Evolutionary conservation across 2,329 filamentous ascomycete species (phyloP), one percentile per base, ranked within the genome.

Genomic region (Ascocoryne sarcoides): DNA sequence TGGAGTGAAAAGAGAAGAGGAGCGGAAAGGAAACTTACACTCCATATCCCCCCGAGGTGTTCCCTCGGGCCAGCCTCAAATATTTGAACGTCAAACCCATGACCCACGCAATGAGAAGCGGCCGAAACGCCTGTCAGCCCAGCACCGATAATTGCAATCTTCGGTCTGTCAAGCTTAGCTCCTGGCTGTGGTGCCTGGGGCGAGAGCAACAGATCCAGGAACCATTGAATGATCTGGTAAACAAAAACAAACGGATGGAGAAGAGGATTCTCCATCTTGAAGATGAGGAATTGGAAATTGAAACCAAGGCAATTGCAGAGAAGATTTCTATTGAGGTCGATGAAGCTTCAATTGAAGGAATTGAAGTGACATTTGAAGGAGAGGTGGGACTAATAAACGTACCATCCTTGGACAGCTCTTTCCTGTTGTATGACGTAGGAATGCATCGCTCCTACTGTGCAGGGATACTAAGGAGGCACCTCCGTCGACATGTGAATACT

Each of bases 71-170:
- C 82, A 5, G 76, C 75, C 58, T 93, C 86, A 49, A 93, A 93
- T 29, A 93, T 75, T 15, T 74, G 71, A 5, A 87, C 82, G 47
- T 92, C 84, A 50, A 90, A 90, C 32, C 85, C 85, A 74, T 92
- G 84, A 2, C 86, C 86, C 26, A 89, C 76, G 56, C 84, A 88
- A 59, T 93, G 86, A 1, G 84, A 78, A 0, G 87, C 87, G 5
- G 84, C 77, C 1, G 84, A 85, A 2, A 92, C 78, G 3, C 86
- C 74, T 0, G 74, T 92, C 40, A 93, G 68, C 2, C 82, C 81
- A 19, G 80, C 77, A 2, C 82, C 81, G 48, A 86, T 78, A 21
- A 85, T 67, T 2, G 81, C 82, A 41, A 86, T 69, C 44, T 72
- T 79, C 10, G 84, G 81, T 19, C 79, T 67, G 10, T 65, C 64